These are phyloP conservation scores for Trichoderma koningiopsis DNA, from an alignment of 2,329 filamentous ascomycete genomes.

Conservation along the genomic window DNA sequence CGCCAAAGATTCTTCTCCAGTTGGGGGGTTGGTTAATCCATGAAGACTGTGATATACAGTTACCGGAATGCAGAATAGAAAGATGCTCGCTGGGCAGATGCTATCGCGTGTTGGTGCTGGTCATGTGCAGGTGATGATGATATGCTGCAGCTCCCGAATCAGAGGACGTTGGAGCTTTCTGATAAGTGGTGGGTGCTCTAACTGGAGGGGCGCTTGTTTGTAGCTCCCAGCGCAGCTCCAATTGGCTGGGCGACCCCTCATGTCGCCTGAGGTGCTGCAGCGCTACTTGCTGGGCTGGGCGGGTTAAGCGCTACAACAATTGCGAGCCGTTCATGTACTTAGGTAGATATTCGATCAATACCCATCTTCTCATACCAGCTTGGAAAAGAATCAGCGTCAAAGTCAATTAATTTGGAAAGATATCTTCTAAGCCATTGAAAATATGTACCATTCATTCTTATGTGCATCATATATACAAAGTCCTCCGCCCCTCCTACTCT, in stretches of 20 bases:
- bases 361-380: background rate
- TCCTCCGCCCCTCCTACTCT: slow-evolving; percentile 25
- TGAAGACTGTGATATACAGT: background rate
- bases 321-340: too few relatives aligned
- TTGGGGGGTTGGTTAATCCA: slow-evolving; percentile 6
- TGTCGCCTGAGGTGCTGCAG: background rate
- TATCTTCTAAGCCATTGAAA: background rate
- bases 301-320: background rate
- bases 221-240: slow-evolving; percentile 8
- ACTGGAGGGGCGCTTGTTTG: slow-evolving; percentile 16
- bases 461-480: slow-evolving; percentile 4
- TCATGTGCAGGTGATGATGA: slow-evolving; percentile 14
- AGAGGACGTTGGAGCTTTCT: slow-evolving; percentile 3
- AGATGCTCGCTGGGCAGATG: background rate
- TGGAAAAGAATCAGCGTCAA: background rate
- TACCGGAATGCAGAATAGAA: background rate
- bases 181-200: background rate
- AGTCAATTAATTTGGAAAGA: background rate
- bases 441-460: background rate
- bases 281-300: background rate
- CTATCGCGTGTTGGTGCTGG: slow-evolving; percentile 4
- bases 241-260: slow-evolving; percentile 9
- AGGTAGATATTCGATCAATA: too few relatives aligned
- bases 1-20: slow-evolving; percentile 11
- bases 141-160: slow-evolving; percentile 13